Evolutionary conservation across 23 red algal genomes (phyloP).

Genomic region (Gracilaria domingensis): DNA sequence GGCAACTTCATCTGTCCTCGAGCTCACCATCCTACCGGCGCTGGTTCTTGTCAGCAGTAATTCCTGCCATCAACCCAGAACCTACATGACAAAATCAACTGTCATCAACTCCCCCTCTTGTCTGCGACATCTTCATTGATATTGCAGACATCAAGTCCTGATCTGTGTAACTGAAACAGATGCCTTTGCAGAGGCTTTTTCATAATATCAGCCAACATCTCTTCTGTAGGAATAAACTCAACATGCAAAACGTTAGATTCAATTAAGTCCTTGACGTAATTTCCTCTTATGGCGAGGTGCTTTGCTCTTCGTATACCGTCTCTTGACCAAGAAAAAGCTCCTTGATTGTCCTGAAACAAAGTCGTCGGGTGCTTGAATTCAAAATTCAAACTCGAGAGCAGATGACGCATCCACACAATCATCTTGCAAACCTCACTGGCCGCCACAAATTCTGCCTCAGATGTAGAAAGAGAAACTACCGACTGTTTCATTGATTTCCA

Average conservation of each 20-base stretch:
- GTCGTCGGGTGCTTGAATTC: too few species aligned
- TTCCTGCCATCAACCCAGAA: not conserved
- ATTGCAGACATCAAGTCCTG: not conserved
- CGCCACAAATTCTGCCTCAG: too few species aligned
- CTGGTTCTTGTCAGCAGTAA: not conserved
- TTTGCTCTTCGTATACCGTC: slow-evolving; percentile 43
- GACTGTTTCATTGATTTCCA: not conserved
- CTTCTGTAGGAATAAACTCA: not conserved
- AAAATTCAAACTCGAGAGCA: too few species aligned
- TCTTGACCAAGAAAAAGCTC: not conserved
- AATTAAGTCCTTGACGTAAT: slow-evolving; percentile 34
- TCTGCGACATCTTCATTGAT: not conserved
- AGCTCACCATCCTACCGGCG: too few species aligned
- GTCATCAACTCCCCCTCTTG: not conserved
- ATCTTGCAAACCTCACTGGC: too few species aligned
- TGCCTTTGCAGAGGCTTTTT: not conserved
- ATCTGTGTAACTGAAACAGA: not conserved
- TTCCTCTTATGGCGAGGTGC: slow-evolving; percentile 18
- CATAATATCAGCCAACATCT: slow-evolving; percentile 41
- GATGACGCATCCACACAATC: too few species aligned
- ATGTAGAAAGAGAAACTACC: too few species aligned
- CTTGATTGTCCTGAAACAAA: slow-evolving; percentile 44
- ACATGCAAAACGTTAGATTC: not conserved
- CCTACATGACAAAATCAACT: not conserved
- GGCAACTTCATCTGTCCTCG: not conserved